phyloP scores from a whole-genome alignment of 805 yeast genomes.

The Clavispora fructus region DNA sequence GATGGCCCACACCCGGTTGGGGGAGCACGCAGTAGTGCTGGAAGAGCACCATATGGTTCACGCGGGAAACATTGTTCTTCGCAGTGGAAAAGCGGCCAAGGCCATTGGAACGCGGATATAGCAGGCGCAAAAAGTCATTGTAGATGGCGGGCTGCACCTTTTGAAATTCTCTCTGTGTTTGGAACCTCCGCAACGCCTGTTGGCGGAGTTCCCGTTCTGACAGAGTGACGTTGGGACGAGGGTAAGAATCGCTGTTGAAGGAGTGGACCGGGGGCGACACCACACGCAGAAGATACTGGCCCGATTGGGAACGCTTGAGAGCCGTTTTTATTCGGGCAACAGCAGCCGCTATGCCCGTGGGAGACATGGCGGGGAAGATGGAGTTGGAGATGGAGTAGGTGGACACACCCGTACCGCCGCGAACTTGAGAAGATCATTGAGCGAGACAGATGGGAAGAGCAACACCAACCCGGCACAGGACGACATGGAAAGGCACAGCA shows the following conservation, averaged over 20 bases:
- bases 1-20: conserved; percentile 19
- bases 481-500: too few relatives aligned
- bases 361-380: not conserved
- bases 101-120: conserved; percentile 9
- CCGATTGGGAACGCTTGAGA: not conserved
- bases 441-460: not conserved
- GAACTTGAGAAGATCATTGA: not conserved
- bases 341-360: not conserved
- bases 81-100: conserved; percentile 3
- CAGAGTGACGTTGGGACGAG: not conserved
- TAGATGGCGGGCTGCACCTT: not conserved
- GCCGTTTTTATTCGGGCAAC: not conserved
- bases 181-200: conserved; percentile 2
- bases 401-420: not conserved
- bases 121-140: conserved; percentile 3
- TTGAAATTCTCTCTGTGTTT: conserved; percentile 5
- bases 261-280: not conserved
- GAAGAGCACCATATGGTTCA: conserved; percentile 24
- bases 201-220: not conserved
- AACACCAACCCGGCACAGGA: too few relatives aligned
- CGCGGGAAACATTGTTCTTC: conserved; percentile 1
- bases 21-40: conserved; percentile 23
- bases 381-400: not conserved
- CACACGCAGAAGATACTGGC: conserved; percentile 7
- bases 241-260: not conserved